phyloP scores from a whole-genome alignment of 345 rosid species.

The Citrus reticulata region DNA sequence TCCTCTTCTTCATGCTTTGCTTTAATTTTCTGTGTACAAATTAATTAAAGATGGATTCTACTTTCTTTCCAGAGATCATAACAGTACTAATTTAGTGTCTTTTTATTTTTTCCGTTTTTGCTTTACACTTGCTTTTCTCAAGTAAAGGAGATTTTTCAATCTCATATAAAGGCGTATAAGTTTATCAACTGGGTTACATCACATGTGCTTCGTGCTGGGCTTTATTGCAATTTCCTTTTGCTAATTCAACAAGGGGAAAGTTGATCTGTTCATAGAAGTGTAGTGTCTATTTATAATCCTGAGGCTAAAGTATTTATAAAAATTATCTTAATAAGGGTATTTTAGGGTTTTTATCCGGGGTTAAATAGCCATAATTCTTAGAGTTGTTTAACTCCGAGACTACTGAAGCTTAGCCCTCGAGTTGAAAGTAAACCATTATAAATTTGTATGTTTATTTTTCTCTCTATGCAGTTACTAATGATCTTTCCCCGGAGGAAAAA shows the following conservation, averaged over 20 bases:
- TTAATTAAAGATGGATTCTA: neutral
- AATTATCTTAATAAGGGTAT: too few relatives aligned
- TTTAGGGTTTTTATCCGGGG: too few relatives aligned
- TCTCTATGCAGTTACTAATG: too few relatives aligned
- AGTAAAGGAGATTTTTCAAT: neutral
- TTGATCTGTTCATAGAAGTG: too few relatives aligned
- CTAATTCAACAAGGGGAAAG: neutral
- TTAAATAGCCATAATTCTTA: too few relatives aligned
- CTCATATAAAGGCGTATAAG: neutral
- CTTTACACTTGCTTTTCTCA: neutral
- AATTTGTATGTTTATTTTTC: too few relatives aligned
- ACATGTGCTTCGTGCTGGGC: neutral
- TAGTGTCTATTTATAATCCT: neutral
- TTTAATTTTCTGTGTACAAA: slow-evolving; percentile 5
- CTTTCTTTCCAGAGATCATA: slow-evolving; percentile 7
- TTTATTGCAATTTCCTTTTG: neutral
- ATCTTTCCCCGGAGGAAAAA: rapidly evolving
- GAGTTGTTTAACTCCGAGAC: too few relatives aligned
- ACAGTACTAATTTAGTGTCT: neutral
- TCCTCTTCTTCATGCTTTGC: neutral
- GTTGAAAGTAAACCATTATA: too few relatives aligned
- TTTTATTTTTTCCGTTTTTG: neutral
- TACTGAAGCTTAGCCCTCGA: too few relatives aligned
- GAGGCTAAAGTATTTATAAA: neutral
- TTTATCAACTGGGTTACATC: neutral